Conservation (phyloP, 192 early-diverging fungal species). For the Irineochytrium annulatum region DNA sequence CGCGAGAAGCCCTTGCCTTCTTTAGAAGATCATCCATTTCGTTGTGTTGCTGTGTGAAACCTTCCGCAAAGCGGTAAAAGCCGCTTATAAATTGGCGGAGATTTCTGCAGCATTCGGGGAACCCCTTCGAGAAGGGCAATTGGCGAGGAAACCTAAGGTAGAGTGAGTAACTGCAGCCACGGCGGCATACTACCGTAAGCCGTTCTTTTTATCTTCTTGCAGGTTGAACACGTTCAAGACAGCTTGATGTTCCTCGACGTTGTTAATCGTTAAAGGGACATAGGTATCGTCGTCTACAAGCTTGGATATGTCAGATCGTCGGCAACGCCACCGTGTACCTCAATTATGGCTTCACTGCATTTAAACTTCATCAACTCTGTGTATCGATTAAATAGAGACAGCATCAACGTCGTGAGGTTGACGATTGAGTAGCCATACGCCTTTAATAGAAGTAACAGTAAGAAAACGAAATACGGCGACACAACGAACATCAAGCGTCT, state of each 20-base stretch:
- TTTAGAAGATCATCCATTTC: constrained; percentile 86
- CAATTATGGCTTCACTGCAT: constrained; percentile 61
- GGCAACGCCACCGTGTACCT: constrained; percentile 40
- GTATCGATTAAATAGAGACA: constrained; percentile 75
- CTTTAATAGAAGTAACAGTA: constrained; percentile 31
- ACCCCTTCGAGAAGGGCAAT: constrained; percentile 78
- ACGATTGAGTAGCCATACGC: constrained; percentile 72
- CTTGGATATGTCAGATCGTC: constrained; percentile 29
- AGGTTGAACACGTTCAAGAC: constrained; percentile 63
- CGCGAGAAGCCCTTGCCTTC: constrained; percentile 38
- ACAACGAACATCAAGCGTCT: constrained; percentile 74
- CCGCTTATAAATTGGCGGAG: constrained; percentile 69
- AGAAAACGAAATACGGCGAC: neutral
- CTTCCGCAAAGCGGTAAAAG: constrained; percentile 83
- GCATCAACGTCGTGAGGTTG: constrained; percentile 63
- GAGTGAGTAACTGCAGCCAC: neutral
- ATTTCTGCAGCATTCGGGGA: constrained; percentile 65
- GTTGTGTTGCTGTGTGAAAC: constrained; percentile 73
- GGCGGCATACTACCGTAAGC: constrained; percentile 25
- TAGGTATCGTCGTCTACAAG: constrained; percentile 80
- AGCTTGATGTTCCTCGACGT: constrained; percentile 57
- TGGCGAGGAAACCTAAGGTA: constrained; percentile 58
- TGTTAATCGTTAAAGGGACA: constrained; percentile 67
- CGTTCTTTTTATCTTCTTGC: constrained; percentile 45
- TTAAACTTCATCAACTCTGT: constrained; percentile 69